Percentiles rank a stretch among this genome's conserved stretches.
Conservation (phyloP, 805 yeast species). For the Saccharomycopsis lassenensis region DNA sequence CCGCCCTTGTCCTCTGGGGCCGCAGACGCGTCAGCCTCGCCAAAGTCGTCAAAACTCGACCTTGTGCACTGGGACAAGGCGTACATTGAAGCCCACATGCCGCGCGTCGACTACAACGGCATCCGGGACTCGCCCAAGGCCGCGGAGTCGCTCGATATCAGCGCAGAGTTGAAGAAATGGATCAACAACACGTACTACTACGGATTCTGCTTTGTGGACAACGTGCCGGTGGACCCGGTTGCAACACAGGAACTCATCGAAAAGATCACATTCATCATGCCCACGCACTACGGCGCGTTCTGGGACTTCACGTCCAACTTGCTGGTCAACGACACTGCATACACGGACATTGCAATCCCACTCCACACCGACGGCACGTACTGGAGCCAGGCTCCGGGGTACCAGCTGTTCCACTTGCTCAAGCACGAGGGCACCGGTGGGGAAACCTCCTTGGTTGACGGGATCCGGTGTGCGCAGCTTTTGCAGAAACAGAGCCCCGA, state of each 20-base stretch:
- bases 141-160: conserved; percentile 34
- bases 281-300: conserved; percentile 71
- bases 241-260: conserved; percentile 49
- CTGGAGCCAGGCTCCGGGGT: conserved; percentile 63
- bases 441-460: conserved; percentile 55
- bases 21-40: conserved; percentile 19
- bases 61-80: conserved; percentile 35
- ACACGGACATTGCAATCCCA: conserved; percentile 53
- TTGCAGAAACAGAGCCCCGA: conserved; percentile 38
- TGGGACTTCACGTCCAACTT: conserved; percentile 70
- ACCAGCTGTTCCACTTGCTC: conserved; percentile 56
- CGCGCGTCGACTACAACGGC: conserved; percentile 36
- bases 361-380: conserved; percentile 68
- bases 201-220: conserved; percentile 53
- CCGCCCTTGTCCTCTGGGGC: neutral
- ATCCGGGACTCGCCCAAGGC: too few species aligned
- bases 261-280: conserved; percentile 46
- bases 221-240: conserved; percentile 49
- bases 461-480: conserved; percentile 46
- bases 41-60: conserved; percentile 24
- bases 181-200: conserved; percentile 38
- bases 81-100: conserved; percentile 30
- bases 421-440: conserved; percentile 57
- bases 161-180: conserved; percentile 44
- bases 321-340: conserved; percentile 60